Conservation (phyloP, 192 early-diverging fungal genomes). For the Coemansia sp. region DNA sequence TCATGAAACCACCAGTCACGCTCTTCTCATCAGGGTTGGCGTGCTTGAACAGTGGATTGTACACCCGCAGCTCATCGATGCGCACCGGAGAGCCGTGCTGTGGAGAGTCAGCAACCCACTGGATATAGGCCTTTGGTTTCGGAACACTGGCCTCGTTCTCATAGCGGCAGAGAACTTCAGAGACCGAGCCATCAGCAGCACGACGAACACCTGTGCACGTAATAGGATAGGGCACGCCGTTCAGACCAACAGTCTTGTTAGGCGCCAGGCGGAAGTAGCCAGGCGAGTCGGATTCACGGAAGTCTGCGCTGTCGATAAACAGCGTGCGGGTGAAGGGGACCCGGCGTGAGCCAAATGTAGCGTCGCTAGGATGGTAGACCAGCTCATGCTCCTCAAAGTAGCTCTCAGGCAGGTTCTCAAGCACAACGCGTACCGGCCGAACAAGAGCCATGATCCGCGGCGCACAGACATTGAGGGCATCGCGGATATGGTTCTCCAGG, state of each 20-base stretch:
- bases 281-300: conserved; percentile 88
- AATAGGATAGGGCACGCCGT: conserved; percentile 85
- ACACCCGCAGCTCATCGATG: conserved; percentile 80
- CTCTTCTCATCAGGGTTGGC: conserved; percentile 79
- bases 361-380: conserved; percentile 88
- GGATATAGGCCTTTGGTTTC: conserved; percentile 98
- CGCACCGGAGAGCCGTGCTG: conserved; percentile 80
- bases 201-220: conserved; percentile 76
- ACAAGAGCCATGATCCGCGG: conserved; percentile 92
- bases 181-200: conserved; percentile 77
- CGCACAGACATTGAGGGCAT: conserved; percentile 86
- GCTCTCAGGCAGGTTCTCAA: conserved; percentile 87
- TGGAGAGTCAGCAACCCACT: conserved; percentile 92
- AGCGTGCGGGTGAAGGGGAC: conserved; percentile 89
- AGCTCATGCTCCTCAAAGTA: conserved; percentile 78
- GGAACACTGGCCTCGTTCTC: conserved; percentile 65
- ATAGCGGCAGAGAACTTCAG: conserved; percentile 79
- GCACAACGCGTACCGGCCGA: conserved; percentile 83
- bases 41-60: conserved; percentile 87
- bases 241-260: conserved; percentile 92
- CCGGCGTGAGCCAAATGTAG: conserved; percentile 76
- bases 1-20: conserved; percentile 83
- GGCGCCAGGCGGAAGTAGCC: conserved; percentile 95
- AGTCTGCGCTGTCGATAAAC: conserved; percentile 96
- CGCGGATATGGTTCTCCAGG: conserved; percentile 93